Base-by-base conservation (phyloP, 371 early-diverging fungal genomes). In the Cokeromyces recurvatus region DNA sequence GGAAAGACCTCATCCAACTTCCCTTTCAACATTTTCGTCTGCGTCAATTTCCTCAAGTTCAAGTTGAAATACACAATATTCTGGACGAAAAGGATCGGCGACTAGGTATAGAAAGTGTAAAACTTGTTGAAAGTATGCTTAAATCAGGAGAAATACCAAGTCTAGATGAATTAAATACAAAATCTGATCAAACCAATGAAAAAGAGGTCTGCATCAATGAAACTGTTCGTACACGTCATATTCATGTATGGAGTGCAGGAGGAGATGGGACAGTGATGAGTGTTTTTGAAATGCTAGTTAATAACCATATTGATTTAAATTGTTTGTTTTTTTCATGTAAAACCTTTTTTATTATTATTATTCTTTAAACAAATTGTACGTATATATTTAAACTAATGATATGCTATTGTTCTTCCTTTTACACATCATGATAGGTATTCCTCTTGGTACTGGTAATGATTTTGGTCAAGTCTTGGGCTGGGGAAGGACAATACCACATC, bases 381-480 rank as follows among this genome's bases (percentile, higher is more conserved):
- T n/a, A n/a, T n/a, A n/a, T n/a, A n/a, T n/a, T n/a, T n/a, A n/a
- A n/a, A n/a, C n/a, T n/a, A n/a, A n/a, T n/a, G n/a, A n/a, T n/a
- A 23, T 17, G 22, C 32, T 29, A 8, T 20, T 15, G 38, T 38
- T 38, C 1, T 8, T 15, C n/a, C n/a, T n/a, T n/a, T n/a, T n/a
- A n/a, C n/a, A n/a, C n/a, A n/a, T n/a, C n/a, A n/a, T 15, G n/a
- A 14, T 43, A 72, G 72, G 72, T 49, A 81, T 81, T 22, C 83
- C 83, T 1, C 80, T 83, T 51, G 83, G 83, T 35, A 83, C 83
- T 4, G 83, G 83, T 24, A 83, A 83, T 48, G 83, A 83, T 48
- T 77, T 83, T 48, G 66, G 76, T 23, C 81, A 83, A 31, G 81
- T 79, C 14, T 51, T 83, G 6, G 83, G 83, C 7, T 83, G 83